Conservation (phyloP, 2,329 filamentous ascomycete species). For the Nothophaeocryptopus gaeumannii region DNA sequence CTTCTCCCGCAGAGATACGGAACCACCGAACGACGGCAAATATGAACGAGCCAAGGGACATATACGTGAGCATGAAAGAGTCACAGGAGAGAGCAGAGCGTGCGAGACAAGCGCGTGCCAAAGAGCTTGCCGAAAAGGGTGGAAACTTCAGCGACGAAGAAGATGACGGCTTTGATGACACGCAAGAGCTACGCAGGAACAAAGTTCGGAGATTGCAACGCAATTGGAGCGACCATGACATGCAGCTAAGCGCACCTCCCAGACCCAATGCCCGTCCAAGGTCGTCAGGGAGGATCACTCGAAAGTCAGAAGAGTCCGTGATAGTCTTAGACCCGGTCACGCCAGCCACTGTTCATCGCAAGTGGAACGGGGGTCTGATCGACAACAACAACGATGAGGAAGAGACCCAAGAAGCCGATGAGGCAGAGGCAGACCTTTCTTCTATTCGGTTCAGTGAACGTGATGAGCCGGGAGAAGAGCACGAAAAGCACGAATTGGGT, state of each 20-base stretch:
- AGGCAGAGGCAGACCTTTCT: too few relatives aligned
- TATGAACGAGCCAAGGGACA: neutral
- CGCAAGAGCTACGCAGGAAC: too few relatives aligned
- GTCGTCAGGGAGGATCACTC: too few relatives aligned
- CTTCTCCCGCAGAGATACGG: slow-evolving; percentile 40
- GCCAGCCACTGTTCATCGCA: too few relatives aligned
- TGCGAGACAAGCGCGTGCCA: too few relatives aligned
- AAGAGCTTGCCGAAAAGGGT: neutral
- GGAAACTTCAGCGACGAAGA: neutral
- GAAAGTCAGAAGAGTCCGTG: too few relatives aligned
- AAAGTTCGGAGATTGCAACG: slow-evolving; percentile 2
- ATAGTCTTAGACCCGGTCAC: too few relatives aligned
- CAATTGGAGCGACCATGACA: slow-evolving; percentile 18
- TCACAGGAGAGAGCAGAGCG: slow-evolving; percentile 37
- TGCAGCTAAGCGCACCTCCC: slow-evolving; percentile 4
- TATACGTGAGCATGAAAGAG: slow-evolving; percentile 41
- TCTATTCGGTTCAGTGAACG: slow-evolving; percentile 9
- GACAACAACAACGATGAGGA: neutral
- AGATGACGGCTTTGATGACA: too few relatives aligned
- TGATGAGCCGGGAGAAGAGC: slow-evolving; percentile 14
- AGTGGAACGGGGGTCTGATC: too few relatives aligned
- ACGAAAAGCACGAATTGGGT: slow-evolving; percentile 10
- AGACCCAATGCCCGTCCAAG: too few relatives aligned
- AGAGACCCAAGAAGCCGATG: slow-evolving; percentile 6
- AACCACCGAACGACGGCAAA: slow-evolving; percentile 15